A percentile compares a stretch with the other conserved stretches of the same genome.
These are phyloP conservation scores for Lentinula boryana DNA, from an alignment of 768 basidiomycete genomes.

Conservation along the genomic window DNA sequence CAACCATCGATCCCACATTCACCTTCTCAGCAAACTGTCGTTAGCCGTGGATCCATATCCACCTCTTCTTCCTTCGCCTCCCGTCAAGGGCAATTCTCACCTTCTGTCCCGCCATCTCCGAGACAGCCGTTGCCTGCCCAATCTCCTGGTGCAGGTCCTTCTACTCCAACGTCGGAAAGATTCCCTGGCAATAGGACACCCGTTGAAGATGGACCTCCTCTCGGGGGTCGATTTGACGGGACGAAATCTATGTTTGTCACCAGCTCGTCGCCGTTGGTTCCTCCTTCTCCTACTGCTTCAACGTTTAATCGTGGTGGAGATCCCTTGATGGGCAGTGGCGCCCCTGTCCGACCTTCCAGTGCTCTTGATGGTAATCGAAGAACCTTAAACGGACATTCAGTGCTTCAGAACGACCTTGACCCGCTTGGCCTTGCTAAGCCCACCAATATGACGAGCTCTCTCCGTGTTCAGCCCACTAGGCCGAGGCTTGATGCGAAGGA, in stretches of 20 bases:
- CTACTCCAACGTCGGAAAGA: conserved; percentile 29
- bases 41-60: background rate
- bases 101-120: conserved; percentile 17
- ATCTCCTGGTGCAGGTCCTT: conserved; percentile 53
- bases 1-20: conserved; percentile 6
- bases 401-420: conserved; percentile 38
- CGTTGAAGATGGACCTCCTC: conserved; percentile 38
- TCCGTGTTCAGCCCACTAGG: conserved; percentile 66
- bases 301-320: conserved; percentile 3
- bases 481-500: conserved; percentile 78
- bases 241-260: conserved; percentile 75
- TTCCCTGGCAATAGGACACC: conserved; percentile 21
- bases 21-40: conserved; percentile 1
- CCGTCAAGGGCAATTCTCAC: conserved; percentile 9
- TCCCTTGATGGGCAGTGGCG: conserved; percentile 10
- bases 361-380: conserved; percentile 10
- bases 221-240: conserved; percentile 67
- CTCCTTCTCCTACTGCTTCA: conserved; percentile 24
- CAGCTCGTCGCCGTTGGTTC: conserved; percentile 27
- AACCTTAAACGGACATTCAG: conserved; percentile 18
- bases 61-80: conserved; percentile 8
- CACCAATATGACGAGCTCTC: conserved; percentile 65
- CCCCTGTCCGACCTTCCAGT: conserved; percentile 12
- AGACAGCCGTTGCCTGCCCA: conserved; percentile 33
- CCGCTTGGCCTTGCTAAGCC: conserved; percentile 59